Base-by-base conservation (phyloP, 192 early-diverging fungal species). In the Backusella circina region DNA sequence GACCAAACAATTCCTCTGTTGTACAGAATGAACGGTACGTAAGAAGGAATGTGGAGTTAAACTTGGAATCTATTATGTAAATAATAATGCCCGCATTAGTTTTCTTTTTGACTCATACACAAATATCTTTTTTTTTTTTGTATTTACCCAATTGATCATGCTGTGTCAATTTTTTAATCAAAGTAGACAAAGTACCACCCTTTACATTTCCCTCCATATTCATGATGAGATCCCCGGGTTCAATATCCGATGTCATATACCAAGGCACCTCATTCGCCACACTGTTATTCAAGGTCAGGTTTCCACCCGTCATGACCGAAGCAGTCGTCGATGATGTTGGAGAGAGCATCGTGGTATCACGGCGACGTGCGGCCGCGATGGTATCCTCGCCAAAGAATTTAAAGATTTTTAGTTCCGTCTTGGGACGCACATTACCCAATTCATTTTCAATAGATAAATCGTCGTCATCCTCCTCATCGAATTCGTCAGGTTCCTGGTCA, bases 11-110 rank as follows among this genome's bases (percentile, higher is more conserved):
- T 75, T 94, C 93, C 21, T 85, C 84, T n/a, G 94, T 92, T 7
- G 87, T 92, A 3, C 92, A 91, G 71, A 98, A 97, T 7, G 95
- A 94, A 38, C 94, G 91, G 82, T 96, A 98, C 2, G 97, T 95
- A 31, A 99, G 82, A 72, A 99, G 80, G 85, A 99, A 96, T 0
- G 95, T 93, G 16, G 88, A 88, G 39, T 89, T 89, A 85, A 94
- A 97, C 76, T 91, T 90, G 57, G 90, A 80, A 69, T 98, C 96
- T 83, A 64, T 51, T 21, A 1, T 51, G 2, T 5, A 8, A 39
- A 72, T 3, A 41, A 64, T 38, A 21, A 51, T 2, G 10, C 13
- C 26, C 5, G 65, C 81, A n/a, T 18, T 83, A 41, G 39, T 41
- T 41, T 16, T 5, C 16, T 12, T 41, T 37, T 37, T 37, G n/a